phyloP scores from a whole-genome alignment of 192 early-diverging fungal genomes.

The Podila epicladia region DNA sequence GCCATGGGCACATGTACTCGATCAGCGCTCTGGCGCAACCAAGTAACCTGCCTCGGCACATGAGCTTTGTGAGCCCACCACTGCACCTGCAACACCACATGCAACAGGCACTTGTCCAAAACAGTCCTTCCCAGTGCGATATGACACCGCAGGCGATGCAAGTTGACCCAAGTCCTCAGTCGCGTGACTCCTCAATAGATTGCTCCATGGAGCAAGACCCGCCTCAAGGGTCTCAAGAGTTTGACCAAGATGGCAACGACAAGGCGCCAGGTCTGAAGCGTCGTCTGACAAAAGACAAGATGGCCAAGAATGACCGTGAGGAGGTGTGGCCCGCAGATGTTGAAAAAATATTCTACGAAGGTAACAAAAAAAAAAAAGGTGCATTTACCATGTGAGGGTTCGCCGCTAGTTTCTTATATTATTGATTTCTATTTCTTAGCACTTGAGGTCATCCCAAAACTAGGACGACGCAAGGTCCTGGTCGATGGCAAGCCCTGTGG shows the following conservation, averaged over 20 bases:
- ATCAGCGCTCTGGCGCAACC: no score
- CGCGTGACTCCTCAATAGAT: background rate
- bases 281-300: constrained; percentile 34
- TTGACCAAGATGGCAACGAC: background rate
- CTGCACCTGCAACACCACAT: background rate
- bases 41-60: background rate
- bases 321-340: constrained; percentile 68
- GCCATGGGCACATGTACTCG: background rate
- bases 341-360: constrained; percentile 69
- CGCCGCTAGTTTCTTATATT: no score
- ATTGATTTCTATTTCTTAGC: constrained; percentile 29
- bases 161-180: background rate
- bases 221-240: background rate
- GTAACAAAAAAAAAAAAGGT: constrained; percentile 17
- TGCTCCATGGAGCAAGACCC: background rate
- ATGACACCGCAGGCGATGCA: background rate
- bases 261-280: constrained; percentile 19
- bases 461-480: constrained; percentile 62
- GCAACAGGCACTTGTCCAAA: constrained; percentile 14
- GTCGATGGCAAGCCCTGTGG: constrained; percentile 67
- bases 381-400: background rate
- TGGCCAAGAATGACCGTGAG: constrained; percentile 35
- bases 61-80: background rate
- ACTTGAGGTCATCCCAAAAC: constrained; percentile 62
- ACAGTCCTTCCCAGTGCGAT: constrained; percentile 1